Percentiles rank a stretch among this genome's conserved stretches.
These are phyloP conservation scores for Abrus precatorius DNA, from an alignment of 306 rosid species.

Conservation along the genomic window DNA sequence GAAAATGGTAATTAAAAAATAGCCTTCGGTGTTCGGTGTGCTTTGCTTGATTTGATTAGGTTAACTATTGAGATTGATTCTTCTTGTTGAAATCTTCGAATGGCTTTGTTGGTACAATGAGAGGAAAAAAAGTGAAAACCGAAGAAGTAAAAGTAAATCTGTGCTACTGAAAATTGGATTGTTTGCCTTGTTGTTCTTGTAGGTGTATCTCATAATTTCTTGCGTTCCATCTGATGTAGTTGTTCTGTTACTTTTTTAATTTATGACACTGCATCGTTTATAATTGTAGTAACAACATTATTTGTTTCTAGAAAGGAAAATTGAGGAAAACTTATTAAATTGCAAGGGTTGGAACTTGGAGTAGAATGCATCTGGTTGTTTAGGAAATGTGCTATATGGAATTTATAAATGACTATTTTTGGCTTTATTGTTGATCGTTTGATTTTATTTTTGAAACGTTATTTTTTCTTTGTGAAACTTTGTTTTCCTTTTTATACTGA, in stretches of 20 bases:
- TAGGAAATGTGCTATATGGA: neutral
- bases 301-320: neutral
- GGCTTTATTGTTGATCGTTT: slow-evolving; percentile 36
- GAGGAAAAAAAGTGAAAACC: neutral
- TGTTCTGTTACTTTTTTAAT: slow-evolving; percentile 10
- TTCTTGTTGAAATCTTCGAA: neutral
- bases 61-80: slow-evolving; percentile 8
- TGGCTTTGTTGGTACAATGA: neutral
- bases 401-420: neutral
- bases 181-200: slow-evolving; percentile 9
- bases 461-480: neutral
- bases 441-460: neutral
- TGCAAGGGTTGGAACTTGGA: neutral
- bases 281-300: neutral
- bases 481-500: slow-evolving; percentile 30
- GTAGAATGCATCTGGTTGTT: slow-evolving; percentile 1
- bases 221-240: slow-evolving; percentile 23
- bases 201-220: neutral
- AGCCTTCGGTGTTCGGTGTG: neutral
- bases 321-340: neutral
- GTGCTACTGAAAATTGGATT: slow-evolving; percentile 15
- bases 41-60: slow-evolving; percentile 41
- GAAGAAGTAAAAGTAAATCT: neutral
- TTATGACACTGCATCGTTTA: neutral
- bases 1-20: neutral